Percentiles rank a stretch among this genome's conserved stretches.
These are phyloP conservation scores for Gossypium turneri DNA, from an alignment of 345 rosid genomes.

Conservation along the genomic window DNA sequence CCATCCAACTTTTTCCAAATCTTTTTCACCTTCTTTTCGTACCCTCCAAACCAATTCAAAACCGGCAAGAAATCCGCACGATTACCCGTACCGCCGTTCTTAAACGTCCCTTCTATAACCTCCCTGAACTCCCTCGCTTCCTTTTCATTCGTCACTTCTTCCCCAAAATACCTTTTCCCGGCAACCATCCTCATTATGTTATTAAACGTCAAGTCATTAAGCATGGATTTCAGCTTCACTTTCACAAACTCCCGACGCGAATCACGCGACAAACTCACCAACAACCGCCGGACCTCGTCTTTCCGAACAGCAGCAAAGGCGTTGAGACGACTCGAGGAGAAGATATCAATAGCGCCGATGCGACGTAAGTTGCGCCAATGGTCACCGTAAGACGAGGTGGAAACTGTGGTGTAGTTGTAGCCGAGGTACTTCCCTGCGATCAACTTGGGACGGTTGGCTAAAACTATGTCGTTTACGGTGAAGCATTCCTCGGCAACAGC, in stretches of 20 bases:
- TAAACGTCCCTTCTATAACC: slow-evolving; percentile 20
- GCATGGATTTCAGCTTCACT: background rate
- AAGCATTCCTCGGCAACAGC: slow-evolving; percentile 41
- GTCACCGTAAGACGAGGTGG: slow-evolving; percentile 32
- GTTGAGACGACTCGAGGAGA: slow-evolving; percentile 33
- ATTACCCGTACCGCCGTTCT: slow-evolving; percentile 20
- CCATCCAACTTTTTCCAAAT: slow-evolving; percentile 33
- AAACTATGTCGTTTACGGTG: slow-evolving; percentile 43
- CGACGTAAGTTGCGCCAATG: slow-evolving; percentile 62
- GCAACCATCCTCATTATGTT: slow-evolving; percentile 4
- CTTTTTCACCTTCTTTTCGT: slow-evolving; percentile 33
- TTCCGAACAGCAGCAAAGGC: background rate
- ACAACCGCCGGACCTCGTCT: background rate
- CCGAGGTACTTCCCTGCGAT: slow-evolving; percentile 29
- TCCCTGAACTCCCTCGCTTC: slow-evolving; percentile 35
- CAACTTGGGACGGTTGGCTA: slow-evolving; percentile 44
- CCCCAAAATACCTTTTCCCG: slow-evolving; percentile 6
- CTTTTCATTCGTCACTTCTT: slow-evolving; percentile 27
- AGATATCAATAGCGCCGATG: slow-evolving; percentile 37
- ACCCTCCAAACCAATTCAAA: slow-evolving; percentile 28
- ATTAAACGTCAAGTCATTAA: background rate
- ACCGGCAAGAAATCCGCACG: slow-evolving; percentile 24
- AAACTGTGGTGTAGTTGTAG: slow-evolving; percentile 32
- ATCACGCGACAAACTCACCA: background rate
- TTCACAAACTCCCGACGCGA: background rate